Conservation (phyloP, 331 rosid genomes). For the Erythrophleum ivorense region DNA sequence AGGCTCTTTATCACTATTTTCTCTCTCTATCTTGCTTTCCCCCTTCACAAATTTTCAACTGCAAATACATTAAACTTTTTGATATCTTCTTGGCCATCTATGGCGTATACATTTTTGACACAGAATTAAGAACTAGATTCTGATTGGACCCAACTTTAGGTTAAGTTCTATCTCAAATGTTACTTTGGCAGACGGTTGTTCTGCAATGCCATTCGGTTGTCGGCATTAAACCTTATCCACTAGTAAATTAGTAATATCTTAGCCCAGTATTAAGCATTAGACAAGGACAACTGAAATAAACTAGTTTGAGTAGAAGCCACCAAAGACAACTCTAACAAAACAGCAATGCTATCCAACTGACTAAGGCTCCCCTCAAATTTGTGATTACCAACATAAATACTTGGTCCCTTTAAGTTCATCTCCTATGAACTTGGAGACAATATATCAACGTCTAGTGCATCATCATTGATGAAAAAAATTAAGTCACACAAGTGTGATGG, state of each 20-base stretch:
- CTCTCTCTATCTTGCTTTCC: background rate
- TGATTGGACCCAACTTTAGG: background rate
- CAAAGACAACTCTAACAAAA: background rate
- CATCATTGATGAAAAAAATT: background rate
- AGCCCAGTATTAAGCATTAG: background rate
- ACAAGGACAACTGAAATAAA: background rate
- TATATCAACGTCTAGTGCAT: background rate
- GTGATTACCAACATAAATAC: background rate
- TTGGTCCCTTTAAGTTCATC: background rate
- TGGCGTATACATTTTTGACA: background rate
- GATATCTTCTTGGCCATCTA: background rate
- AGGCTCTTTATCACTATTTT: background rate
- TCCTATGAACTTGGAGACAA: constrained; percentile 5
- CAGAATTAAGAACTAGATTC: background rate
- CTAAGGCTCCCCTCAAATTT: background rate
- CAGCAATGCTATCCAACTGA: background rate
- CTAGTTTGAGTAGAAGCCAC: background rate
- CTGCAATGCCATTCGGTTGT: background rate
- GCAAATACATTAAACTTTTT: background rate
- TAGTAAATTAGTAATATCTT: background rate
- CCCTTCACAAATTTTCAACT: background rate
- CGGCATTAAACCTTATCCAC: background rate
- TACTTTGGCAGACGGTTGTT: background rate
- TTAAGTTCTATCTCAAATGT: too few species aligned
- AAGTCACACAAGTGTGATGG: background rate